These are phyloP conservation scores for Blyttiomyces sp. DNA, from an alignment of 371 early-diverging fungal species.

Conservation along the genomic window DNA sequence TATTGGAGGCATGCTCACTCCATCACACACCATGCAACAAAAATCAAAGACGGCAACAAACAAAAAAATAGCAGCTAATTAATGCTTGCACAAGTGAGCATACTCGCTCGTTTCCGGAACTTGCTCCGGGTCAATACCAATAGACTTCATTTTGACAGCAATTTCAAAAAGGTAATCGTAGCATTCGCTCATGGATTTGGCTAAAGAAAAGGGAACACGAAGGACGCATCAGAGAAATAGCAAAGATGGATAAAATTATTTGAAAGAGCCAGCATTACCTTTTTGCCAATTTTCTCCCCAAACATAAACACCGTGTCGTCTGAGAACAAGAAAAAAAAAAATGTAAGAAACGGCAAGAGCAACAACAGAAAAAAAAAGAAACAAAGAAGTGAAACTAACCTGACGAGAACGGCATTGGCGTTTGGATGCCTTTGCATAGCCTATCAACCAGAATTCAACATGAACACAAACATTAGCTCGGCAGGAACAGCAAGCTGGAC, in stretches of 20 bases:
- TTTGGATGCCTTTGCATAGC: conserved; percentile 91
- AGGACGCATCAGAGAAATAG: background rate
- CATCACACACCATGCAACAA: too few species aligned
- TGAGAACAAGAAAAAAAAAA: conserved; percentile 9
- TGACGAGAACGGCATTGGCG: conserved; percentile 91
- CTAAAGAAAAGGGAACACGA: conserved; percentile 28
- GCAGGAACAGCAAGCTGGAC: background rate
- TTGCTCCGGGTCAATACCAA: conserved; percentile 71
- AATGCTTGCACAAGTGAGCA: conserved; percentile 17
- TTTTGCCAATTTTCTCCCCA: conserved; percentile 97
- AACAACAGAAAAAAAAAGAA: conserved; percentile 57
- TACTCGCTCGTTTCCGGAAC: conserved; percentile 51
- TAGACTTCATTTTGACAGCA: conserved; percentile 85
- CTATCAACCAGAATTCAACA: conserved; percentile 39
- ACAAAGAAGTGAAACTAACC: conserved; percentile 36
- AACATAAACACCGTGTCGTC: conserved; percentile 49
- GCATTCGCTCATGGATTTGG: conserved; percentile 97
- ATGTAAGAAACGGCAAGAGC: background rate
- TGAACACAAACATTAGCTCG: background rate
- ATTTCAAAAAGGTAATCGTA: conserved; percentile 97
- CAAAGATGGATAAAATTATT: too few species aligned
- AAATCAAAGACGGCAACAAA: too few species aligned
- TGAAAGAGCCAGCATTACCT: conserved; percentile 25
- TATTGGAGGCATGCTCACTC: too few species aligned
- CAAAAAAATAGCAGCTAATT: too few species aligned